phyloP scores from a whole-genome alignment of 495 filamentous ascomycete genomes.

The Elasticomyces elasticus region DNA sequence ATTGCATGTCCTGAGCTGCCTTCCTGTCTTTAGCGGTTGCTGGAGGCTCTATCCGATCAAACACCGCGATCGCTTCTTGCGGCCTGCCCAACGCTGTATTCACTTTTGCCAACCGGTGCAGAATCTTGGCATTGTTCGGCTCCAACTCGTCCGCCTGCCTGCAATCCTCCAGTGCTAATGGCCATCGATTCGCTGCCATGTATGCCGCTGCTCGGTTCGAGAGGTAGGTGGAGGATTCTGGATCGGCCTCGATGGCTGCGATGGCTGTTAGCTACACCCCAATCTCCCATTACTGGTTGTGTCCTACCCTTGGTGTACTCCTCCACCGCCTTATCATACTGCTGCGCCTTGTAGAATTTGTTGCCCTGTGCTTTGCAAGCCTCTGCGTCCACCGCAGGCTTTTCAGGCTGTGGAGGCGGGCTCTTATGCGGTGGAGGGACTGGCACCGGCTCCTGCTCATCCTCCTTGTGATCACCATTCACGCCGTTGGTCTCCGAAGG shows the following conservation, averaged over 20 bases:
- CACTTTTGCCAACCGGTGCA: conserved; percentile 80
- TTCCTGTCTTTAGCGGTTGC: conserved; percentile 74
- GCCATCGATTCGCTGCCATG: conserved; percentile 70
- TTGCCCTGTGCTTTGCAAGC: conserved; percentile 86
- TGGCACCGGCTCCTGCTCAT: conserved; percentile 48
- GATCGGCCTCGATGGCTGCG: conserved; percentile 71
- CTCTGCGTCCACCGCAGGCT: conserved; percentile 61
- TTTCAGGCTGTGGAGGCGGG: conserved; percentile 45
- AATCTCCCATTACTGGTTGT: not conserved
- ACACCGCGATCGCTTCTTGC: conserved; percentile 74
- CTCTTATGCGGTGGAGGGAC: conserved; percentile 69
- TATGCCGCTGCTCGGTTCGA: conserved; percentile 91
- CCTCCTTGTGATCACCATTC: conserved; percentile 42
- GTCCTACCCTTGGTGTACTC: conserved; percentile 83
- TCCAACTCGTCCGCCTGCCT: conserved; percentile 70
- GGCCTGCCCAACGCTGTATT: conserved; percentile 78
- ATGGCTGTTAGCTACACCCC: not conserved
- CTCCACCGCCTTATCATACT: conserved; percentile 74
- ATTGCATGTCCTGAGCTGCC: conserved; percentile 69
- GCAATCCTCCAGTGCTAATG: conserved; percentile 75
- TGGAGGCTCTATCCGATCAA: conserved; percentile 58
- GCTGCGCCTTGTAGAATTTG: conserved; percentile 86
- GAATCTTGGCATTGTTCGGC: conserved; percentile 70
- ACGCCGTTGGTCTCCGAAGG: conserved; percentile 34
- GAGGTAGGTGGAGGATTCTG: conserved; percentile 74